Evolutionary conservation across 352 stramenopile genomes (phyloP).

Genomic region (Globisporangium okanoganense): DNA sequence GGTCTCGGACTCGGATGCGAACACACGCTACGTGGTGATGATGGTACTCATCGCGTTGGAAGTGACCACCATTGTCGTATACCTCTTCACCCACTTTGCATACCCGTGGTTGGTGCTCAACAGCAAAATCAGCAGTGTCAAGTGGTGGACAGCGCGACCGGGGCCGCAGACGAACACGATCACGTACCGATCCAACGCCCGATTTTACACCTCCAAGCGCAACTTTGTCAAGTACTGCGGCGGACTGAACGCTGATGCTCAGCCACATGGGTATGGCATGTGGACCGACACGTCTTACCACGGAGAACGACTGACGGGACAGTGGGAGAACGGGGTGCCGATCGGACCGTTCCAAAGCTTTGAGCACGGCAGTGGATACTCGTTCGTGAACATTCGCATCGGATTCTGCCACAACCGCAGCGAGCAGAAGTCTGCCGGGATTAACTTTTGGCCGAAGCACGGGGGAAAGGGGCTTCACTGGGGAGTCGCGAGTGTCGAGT

Average conservation of each 20-base stretch:
- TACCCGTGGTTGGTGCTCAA: constrained; percentile 59
- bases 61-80: constrained; percentile 41
- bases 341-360: constrained; percentile 73
- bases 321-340: constrained; percentile 69
- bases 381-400: constrained; percentile 71
- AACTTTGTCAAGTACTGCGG: constrained; percentile 64
- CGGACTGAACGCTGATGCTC: constrained; percentile 43
- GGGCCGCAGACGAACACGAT: constrained; percentile 43
- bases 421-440: constrained; percentile 30
- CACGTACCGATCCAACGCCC: constrained; percentile 41
- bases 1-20: constrained; percentile 25
- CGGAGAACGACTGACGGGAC: constrained; percentile 65
- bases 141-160: constrained; percentile 49
- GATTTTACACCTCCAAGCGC: constrained; percentile 40
- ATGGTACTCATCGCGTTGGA: constrained; percentile 35
- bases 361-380: constrained; percentile 68
- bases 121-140: constrained; percentile 34
- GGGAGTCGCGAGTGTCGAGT: constrained; percentile 79
- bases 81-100: constrained; percentile 59
- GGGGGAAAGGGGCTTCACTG: constrained; percentile 43
- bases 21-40: constrained; percentile 19
- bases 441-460: constrained; percentile 50
- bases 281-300: constrained; percentile 73
- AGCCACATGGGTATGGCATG: constrained; percentile 63
- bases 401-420: constrained; percentile 58